Evolutionary conservation across 257 asterid species (phyloP), one percentile per base, ranked within the genome.

Genomic region (Plantago elongata): DNA sequence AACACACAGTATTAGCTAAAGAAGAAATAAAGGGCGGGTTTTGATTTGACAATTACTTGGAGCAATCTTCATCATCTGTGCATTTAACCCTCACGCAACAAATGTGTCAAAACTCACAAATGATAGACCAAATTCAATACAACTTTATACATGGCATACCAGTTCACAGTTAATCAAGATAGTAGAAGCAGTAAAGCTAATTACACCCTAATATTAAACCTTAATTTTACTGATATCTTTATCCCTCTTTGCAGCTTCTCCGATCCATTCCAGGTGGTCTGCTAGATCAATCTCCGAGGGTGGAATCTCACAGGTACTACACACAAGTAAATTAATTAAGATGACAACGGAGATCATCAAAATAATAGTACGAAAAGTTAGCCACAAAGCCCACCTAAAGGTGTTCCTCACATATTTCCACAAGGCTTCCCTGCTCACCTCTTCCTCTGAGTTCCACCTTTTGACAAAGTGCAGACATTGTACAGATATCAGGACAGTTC

Each of bases 261-360:
- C 64, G 49, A 88, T 71, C 69, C 77, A 66, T 61, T 71, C 65
- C 60, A 87, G 66, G 73, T 87, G 90, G 65, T 76, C 73, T 55
- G 68, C 54, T 5, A 87, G 86, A 74, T 84, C 90, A 60, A 59
- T 77, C 73, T 77, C 81, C 45, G 74, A 79, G 61, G 90, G 90
- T n/a, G 74, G 75, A 63, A 78, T 78, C 68, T 81, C 87, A 38
- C 63, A 79, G n/a, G 78, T 49, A 71, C 96, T 84, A 61, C 63
- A 69, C 46, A 60, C 52, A 69, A 59, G 68, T 47, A 65, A 72
- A 62, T 44, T 37, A 56, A 58, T 69, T 46, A 66, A 60, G 22
- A 62, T 22, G 27, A n/a, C 34, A 50, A 14, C 2, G 22, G 47
- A 56, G 17, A 34, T 11, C 11, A 46, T 16, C 46, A 45, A 13